A percentile compares a stretch with the other conserved stretches of the same genome.
These are phyloP conservation scores for Volvox carteri DNA, from an alignment of 163 green algal species.

Conservation along the genomic window DNA sequence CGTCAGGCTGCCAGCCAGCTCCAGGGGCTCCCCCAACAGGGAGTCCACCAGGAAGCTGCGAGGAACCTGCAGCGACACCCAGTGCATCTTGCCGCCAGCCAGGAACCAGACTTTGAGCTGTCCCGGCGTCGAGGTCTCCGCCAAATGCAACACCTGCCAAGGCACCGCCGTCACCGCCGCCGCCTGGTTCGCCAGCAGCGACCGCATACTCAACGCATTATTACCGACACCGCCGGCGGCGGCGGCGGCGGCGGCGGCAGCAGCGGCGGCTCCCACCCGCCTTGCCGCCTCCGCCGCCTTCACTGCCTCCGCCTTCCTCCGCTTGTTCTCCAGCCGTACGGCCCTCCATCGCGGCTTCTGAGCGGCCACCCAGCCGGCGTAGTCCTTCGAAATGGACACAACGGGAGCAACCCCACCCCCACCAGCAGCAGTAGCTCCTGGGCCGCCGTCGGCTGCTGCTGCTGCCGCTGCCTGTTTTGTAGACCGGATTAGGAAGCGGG, in stretches of 20 bases:
- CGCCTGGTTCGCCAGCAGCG: slow-evolving; percentile 37
- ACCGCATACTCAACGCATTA: slow-evolving; percentile 44
- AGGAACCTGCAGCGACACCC: slow-evolving; percentile 83
- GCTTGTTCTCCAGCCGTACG: slow-evolving; percentile 74
- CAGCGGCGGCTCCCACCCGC: background rate
- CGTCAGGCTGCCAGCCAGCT: slow-evolving; percentile 27
- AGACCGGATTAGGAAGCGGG: too few species aligned
- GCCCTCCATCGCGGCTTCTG: slow-evolving; percentile 87
- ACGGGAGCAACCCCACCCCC: background rate
- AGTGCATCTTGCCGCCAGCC: slow-evolving; percentile 55
- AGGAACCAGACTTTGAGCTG: slow-evolving; percentile 77
- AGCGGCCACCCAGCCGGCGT: slow-evolving; percentile 82
- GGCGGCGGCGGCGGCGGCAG: background rate
- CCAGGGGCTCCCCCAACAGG: slow-evolving; percentile 38
- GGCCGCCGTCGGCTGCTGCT: too few species aligned
- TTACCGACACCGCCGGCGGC: background rate
- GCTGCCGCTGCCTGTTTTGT: background rate
- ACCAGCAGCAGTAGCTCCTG: too few species aligned
- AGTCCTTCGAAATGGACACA: background rate
- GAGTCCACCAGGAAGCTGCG: slow-evolving; percentile 88
- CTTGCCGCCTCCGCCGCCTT: slow-evolving; percentile 46
- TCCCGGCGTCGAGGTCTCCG: slow-evolving; percentile 71
- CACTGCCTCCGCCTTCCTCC: slow-evolving; percentile 56
- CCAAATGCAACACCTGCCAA: slow-evolving; percentile 93
- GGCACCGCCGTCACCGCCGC: slow-evolving; percentile 56